A percentile compares a stretch with the other conserved stretches of the same genome.
These are phyloP conservation scores for Sporobolomyces pararoseus DNA, from an alignment of 768 basidiomycete genomes.

Conservation along the genomic window DNA sequence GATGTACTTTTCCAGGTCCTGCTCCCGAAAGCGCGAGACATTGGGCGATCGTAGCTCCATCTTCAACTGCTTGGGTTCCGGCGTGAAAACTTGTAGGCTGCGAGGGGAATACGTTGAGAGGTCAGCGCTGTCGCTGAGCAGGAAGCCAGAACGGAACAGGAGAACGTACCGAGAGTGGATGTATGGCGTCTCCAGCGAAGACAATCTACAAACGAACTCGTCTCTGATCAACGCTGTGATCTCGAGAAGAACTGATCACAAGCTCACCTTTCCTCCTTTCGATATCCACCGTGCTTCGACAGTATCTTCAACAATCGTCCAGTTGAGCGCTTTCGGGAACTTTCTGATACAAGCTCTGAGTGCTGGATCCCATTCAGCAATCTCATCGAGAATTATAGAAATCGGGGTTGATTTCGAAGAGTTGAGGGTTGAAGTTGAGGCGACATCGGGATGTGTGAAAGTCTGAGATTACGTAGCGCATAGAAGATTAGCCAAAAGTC, in stretches of 20 bases:
- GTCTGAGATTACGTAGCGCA: constrained; percentile 3
- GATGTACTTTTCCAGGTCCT: not conserved
- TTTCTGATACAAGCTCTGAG: constrained; percentile 6
- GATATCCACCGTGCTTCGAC: constrained; percentile 27
- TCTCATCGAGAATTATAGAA: not conserved
- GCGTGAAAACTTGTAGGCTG: constrained; percentile 40
- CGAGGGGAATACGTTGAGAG: too few species aligned
- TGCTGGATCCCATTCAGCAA: constrained; percentile 31
- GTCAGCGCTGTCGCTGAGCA: not conserved
- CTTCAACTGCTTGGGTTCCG: constrained; percentile 36
- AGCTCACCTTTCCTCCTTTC: constrained; percentile 23
- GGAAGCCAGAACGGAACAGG: not conserved
- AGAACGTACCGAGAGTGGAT: constrained; percentile 21
- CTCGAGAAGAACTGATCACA: not conserved
- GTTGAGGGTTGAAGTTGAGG: not conserved
- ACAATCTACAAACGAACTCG: constrained; percentile 3
- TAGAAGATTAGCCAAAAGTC: not conserved
- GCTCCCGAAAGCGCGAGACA: constrained; percentile 33
- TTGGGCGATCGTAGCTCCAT: constrained; percentile 33
- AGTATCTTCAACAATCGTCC: constrained; percentile 29
- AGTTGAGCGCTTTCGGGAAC: constrained; percentile 31
- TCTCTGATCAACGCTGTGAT: too few species aligned
- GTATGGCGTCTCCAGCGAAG: constrained; percentile 26
- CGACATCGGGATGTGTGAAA: constrained; percentile 30
- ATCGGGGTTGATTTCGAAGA: constrained; percentile 17